Evolutionary conservation across 2,329 filamentous ascomycete genomes (phyloP), one percentile per base, ranked within the genome.

Genomic region (Ceratocystis albifundus): DNA sequence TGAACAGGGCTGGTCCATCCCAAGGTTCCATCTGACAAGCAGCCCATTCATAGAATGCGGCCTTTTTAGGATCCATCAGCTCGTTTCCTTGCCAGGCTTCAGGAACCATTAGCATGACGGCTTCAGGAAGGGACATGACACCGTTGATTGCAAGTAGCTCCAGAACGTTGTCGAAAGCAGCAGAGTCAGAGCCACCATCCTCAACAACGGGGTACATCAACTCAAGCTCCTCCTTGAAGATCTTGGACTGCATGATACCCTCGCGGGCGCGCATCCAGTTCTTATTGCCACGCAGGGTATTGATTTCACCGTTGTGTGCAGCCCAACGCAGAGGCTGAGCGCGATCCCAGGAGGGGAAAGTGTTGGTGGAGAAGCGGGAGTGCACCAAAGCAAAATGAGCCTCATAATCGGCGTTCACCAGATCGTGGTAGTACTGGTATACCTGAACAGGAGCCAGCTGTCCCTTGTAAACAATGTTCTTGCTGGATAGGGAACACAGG

Each of bases 201-300:
- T 97, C 93, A 65, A 97, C 90, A 71, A 97, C 91, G 28, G 93
- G 93, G 75, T 96, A 96, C 67, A 97, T 84, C 72, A 82, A 79
- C 76, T 96, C 91, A 17, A 97, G 85, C 73, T 96, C 92, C 32
- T 96, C 90, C 69, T 90, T 90, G 74, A 97, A 97, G 65, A 96
- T 81, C 70, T 92, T 87, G 1, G 93, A 97, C 74, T 90, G 89
- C 83, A 97, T 89, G 70, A 96, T 87, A 76, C 93, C 93, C 79
- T 97, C 93, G 74, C 93, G 87, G 69, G 93, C 93, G 71, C 92
- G 88, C 93, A 97, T 97, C 93, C 93, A 97, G 79, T 97, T 97
- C 83, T 97, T 97, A 81, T 97, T 97, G 69, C 93, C 93, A 74
- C 93, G 88, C 69, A 97, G 80, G 1, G 93, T 97, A 77, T 97